These are phyloP conservation scores for Erysimum cheiranthoides DNA, from an alignment of 345 rosid species.

Conservation along the genomic window DNA sequence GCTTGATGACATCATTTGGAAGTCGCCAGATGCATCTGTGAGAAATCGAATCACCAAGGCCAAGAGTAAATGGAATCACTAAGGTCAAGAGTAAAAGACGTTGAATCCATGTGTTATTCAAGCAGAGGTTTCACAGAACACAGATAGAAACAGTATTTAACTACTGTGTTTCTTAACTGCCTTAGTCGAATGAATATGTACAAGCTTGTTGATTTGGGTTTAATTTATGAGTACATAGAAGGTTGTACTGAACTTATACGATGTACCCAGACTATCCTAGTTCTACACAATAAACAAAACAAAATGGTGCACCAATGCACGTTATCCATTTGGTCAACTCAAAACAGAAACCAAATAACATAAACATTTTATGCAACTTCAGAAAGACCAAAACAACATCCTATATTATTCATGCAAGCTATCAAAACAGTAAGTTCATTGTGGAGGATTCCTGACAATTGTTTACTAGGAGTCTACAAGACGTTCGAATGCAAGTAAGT, in stretches of 20 bases:
- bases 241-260: constrained; percentile 12
- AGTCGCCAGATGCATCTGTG: constrained; percentile 65
- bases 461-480: too few relatives aligned
- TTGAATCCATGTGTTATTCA: constrained; percentile 31
- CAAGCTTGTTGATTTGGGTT: constrained; percentile 28
- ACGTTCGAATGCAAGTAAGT: too few relatives aligned
- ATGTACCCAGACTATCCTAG: neutral
- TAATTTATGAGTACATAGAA: constrained; percentile 2
- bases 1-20: constrained; percentile 95
- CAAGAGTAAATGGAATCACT: too few relatives aligned
- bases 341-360: too few relatives aligned
- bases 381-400: too few relatives aligned
- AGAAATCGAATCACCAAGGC: constrained; percentile 63
- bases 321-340: too few relatives aligned
- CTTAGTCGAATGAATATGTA: constrained; percentile 25
- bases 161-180: constrained; percentile 16
- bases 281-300: too few relatives aligned
- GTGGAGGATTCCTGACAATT: too few relatives aligned
- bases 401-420: too few relatives aligned
- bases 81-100: constrained; percentile 75
- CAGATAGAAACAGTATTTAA: neutral
- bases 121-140: constrained; percentile 23
- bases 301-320: too few relatives aligned
- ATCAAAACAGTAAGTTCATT: too few relatives aligned
- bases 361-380: too few relatives aligned